phyloP scores from a whole-genome alignment of 345 rosid species.

The Camelina neglecta region DNA sequence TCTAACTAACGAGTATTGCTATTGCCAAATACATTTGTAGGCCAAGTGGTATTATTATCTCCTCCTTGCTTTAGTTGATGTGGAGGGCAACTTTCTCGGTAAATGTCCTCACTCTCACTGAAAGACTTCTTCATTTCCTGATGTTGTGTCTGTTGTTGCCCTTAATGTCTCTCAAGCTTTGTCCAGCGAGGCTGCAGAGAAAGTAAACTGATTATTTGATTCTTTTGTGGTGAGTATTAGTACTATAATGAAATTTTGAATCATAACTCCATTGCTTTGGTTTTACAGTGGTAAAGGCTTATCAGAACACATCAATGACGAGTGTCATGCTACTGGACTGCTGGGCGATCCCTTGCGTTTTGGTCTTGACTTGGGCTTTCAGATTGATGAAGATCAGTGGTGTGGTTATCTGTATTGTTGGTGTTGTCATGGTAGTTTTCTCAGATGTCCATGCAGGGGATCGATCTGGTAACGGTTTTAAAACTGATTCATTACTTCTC shows the following conservation, averaged over 20 bases:
- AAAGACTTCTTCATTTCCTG: neutral
- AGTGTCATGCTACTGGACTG: constrained; percentile 96
- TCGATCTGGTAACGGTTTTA: constrained; percentile 61
- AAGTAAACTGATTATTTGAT: neutral
- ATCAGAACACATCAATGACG: constrained; percentile 84
- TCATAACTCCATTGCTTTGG: neutral
- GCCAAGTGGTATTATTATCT: constrained; percentile 85
- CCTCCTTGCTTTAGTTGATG: constrained; percentile 79
- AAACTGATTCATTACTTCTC: neutral
- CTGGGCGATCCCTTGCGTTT: constrained; percentile 89
- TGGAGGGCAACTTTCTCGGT: constrained; percentile 94
- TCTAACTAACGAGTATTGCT: neutral
- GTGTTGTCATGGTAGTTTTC: constrained; percentile 82
- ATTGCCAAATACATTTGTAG: constrained; percentile 48
- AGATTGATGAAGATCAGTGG: constrained; percentile 77
- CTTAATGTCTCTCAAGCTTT: neutral
- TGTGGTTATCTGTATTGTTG: constrained; percentile 75
- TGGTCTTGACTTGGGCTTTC: constrained; percentile 83
- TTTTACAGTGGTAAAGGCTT: constrained; percentile 79
- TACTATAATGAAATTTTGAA: neutral
- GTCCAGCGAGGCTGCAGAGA: constrained; percentile 8
- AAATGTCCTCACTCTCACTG: neutral
- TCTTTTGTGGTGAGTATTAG: neutral
- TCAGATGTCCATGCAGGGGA: constrained; percentile 88
- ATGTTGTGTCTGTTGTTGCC: neutral